These are phyloP conservation scores for Pichia terricola DNA, from an alignment of 1,139 yeast species.

Conservation along the genomic window DNA sequence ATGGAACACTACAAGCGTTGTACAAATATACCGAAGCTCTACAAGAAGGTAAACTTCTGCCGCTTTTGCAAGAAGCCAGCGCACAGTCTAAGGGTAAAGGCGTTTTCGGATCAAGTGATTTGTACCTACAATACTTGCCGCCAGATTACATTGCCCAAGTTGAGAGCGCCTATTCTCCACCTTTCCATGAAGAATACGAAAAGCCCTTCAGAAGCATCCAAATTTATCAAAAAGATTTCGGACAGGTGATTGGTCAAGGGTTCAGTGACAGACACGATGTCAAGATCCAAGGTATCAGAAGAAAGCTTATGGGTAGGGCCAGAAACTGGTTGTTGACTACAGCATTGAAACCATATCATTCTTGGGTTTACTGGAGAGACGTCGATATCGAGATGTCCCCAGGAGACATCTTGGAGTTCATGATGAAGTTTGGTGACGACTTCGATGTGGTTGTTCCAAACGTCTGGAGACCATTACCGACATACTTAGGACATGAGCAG, in stretches of 20 bases:
- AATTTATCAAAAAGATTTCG: constrained; percentile 75
- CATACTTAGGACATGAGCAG: constrained; percentile 67
- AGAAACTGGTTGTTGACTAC: constrained; percentile 77
- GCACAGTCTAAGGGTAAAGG: constrained; percentile 24
- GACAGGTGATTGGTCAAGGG: constrained; percentile 79
- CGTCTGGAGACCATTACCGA: constrained; percentile 82
- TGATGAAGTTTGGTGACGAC: constrained; percentile 53
- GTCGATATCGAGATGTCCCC: constrained; percentile 83
- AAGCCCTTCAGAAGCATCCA: constrained; percentile 71
- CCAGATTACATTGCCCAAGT: constrained; percentile 51
- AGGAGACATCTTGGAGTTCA: constrained; percentile 64
- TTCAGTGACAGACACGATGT: constrained; percentile 85
- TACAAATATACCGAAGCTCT: constrained; percentile 56
- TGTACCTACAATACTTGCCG: constrained; percentile 64
- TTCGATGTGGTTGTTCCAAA: constrained; percentile 84
- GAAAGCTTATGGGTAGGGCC: constrained; percentile 85
- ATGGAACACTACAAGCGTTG: constrained; percentile 59
- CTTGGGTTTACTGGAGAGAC: constrained; percentile 95
- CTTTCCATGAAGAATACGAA: constrained; percentile 53
- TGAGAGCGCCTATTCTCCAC: constrained; percentile 48
- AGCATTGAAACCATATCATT: constrained; percentile 74
- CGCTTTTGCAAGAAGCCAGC: constrained; percentile 31
- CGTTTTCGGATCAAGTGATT: constrained; percentile 45
- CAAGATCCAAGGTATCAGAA: constrained; percentile 78
- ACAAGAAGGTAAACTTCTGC: constrained; percentile 60